These are phyloP conservation scores for Porphyra umbilicalis DNA, from an alignment of 31 red algal genomes.

Conservation along the genomic window DNA sequence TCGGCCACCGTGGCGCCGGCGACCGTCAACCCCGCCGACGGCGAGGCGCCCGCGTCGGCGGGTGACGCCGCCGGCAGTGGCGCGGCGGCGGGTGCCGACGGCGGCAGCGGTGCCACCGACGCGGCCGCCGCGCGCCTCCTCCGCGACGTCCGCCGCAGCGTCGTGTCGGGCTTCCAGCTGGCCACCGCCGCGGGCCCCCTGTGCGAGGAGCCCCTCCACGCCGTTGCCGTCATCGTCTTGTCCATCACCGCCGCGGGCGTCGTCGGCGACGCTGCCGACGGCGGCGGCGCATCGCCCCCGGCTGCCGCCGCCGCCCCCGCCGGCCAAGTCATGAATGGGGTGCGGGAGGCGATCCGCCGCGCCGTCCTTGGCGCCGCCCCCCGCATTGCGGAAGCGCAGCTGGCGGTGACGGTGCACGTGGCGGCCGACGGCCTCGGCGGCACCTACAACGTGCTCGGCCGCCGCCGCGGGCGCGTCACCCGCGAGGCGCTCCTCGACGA, in stretches of 20 bases:
- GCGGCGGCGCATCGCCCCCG: neutral
- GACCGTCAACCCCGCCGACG: too few relatives aligned
- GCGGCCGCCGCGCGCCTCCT: neutral
- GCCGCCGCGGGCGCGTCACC: constrained; percentile 64
- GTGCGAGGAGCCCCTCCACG: constrained; percentile 92
- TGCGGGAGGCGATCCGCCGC: constrained; percentile 45
- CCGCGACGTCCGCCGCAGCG: neutral
- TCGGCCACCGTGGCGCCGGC: too few relatives aligned
- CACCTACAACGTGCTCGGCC: constrained; percentile 71
- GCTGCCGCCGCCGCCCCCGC: neutral
- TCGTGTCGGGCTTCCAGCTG: constrained; percentile 87
- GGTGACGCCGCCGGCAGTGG: neutral
- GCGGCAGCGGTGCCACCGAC: neutral
- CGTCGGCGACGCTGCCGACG: too few relatives aligned
- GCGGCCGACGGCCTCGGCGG: constrained; percentile 57
- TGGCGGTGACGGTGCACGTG: constrained; percentile 71
- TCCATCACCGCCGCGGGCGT: neutral
- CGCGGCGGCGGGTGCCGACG: neutral
- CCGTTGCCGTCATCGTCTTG: constrained; percentile 51
- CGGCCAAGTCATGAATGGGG: neutral
- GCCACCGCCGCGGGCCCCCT: constrained; percentile 72
- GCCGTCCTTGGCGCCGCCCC: constrained; percentile 56
- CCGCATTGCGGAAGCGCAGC: constrained; percentile 70
- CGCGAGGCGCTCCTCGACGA: constrained; percentile 81
- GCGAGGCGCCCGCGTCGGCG: neutral